A percentile compares a stretch with the other conserved stretches of the same genome.
Conservation (phyloP, 345 rosid species). For the Eucalyptus leucophloia region DNA sequence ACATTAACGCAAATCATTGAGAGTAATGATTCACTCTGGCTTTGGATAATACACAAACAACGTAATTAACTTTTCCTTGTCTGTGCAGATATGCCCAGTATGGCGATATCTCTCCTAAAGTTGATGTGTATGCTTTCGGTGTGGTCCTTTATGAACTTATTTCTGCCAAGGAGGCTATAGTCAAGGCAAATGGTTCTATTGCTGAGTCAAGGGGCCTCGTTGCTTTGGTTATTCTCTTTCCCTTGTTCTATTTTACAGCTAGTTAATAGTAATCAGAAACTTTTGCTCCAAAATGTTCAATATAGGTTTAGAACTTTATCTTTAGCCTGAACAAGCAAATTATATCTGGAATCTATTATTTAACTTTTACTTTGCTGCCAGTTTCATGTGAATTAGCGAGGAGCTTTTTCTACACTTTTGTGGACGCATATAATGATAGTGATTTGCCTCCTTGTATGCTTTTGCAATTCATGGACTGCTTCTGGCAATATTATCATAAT, state of each 20-base stretch:
- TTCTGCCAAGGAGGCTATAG: constrained; percentile 87
- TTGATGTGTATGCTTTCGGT: constrained; percentile 92
- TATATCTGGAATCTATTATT: background rate
- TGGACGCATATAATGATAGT: background rate
- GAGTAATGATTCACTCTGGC: background rate
- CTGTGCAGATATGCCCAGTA: constrained; percentile 64
- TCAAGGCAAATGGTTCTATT: constrained; percentile 28
- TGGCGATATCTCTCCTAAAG: constrained; percentile 84
- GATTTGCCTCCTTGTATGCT: background rate
- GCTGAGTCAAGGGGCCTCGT: constrained; percentile 78
- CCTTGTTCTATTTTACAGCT: background rate
- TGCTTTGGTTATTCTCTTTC: constrained; percentile 41
- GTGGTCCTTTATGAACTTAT: constrained; percentile 93
- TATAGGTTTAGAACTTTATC: background rate
- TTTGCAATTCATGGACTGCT: background rate
- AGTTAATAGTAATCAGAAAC: background rate
- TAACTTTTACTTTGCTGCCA: background rate
- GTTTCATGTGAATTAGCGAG: background rate
- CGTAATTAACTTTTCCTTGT: background rate
- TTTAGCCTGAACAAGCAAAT: background rate
- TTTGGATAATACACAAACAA: background rate
- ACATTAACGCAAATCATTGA: background rate
- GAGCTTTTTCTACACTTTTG: background rate
- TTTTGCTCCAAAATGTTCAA: background rate
- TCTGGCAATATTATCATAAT: background rate